phyloP scores from a whole-genome alignment of 2,329 filamentous ascomycete genomes.

The Graphiopsis chlorocephala region DNA sequence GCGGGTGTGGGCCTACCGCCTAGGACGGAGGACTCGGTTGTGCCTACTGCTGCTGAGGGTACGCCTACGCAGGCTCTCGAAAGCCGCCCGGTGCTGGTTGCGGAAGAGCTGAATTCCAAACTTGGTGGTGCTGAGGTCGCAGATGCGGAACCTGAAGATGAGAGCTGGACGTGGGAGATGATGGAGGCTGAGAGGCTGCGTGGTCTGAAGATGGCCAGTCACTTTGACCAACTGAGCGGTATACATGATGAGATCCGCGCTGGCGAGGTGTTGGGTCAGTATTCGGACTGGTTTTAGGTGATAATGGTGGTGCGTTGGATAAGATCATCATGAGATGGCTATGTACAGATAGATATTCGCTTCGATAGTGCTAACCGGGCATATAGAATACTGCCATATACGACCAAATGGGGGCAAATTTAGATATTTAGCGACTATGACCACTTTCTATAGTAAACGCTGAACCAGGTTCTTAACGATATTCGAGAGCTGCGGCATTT shows the following conservation, averaged over 20 bases:
- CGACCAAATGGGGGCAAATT: neutral
- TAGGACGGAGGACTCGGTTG: conserved; percentile 23
- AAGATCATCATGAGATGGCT: neutral
- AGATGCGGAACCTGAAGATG: conserved; percentile 23
- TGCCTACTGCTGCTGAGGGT: conserved; percentile 16
- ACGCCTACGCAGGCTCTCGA: conserved; percentile 25
- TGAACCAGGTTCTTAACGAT: too few species aligned
- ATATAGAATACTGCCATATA: neutral
- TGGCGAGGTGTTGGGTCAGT: conserved; percentile 33
- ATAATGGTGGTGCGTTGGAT: too few species aligned
- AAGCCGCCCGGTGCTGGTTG: conserved; percentile 25
- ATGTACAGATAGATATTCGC: neutral
- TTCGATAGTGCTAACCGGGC: too few species aligned
- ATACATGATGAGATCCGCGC: conserved; percentile 52
- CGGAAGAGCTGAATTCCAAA: conserved; percentile 28
- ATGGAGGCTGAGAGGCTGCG: conserved; percentile 57
- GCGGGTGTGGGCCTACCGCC: conserved; percentile 48
- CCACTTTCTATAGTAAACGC: too few species aligned
- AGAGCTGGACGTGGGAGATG: conserved; percentile 58
- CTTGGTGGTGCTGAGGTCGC: conserved; percentile 16
- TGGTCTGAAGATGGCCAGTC: conserved; percentile 54
- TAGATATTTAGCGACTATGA: too few species aligned
- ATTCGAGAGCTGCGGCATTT: too few species aligned
- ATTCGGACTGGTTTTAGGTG: conserved; percentile 15
- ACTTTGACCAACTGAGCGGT: conserved; percentile 54